Conservation (phyloP, 2,329 filamentous ascomycete species). For the Bipolaris zeicola region DNA sequence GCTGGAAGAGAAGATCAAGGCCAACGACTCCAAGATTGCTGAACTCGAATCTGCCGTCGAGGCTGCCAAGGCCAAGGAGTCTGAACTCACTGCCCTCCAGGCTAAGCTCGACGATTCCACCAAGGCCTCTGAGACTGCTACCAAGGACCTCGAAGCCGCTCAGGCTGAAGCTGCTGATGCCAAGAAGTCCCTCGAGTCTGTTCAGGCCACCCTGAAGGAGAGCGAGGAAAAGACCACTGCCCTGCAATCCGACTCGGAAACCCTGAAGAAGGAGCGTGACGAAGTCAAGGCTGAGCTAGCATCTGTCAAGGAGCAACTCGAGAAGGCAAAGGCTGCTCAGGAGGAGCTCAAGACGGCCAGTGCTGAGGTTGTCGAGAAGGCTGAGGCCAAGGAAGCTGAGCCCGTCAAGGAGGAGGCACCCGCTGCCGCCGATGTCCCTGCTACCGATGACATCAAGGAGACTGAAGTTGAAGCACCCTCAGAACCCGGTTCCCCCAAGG, state of each 20-base stretch:
- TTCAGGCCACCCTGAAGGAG: constrained; percentile 20
- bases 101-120: constrained; percentile 24
- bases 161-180: constrained; percentile 23
- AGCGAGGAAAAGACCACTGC: constrained; percentile 23
- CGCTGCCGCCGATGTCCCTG: constrained; percentile 3
- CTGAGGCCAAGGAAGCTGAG: constrained; percentile 23
- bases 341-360: constrained; percentile 25
- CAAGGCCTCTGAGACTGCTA: constrained; percentile 18
- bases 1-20: constrained; percentile 33
- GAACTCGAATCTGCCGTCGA: constrained; percentile 27
- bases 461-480: constrained; percentile 1
- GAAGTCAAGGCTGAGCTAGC: constrained; percentile 28
- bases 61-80: constrained; percentile 23
- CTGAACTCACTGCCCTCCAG: constrained; percentile 24
- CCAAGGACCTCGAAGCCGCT: constrained; percentile 25
- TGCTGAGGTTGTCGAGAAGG: constrained; percentile 24
- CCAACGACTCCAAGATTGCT: constrained; percentile 29
- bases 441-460: constrained; percentile 5
- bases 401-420: constrained; percentile 10
- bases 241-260: constrained; percentile 20
- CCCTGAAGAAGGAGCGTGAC: constrained; percentile 26
- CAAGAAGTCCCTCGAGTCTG: constrained; percentile 15
- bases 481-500: not conserved
- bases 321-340: constrained; percentile 23
- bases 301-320: constrained; percentile 27